Base-by-base conservation (phyloP, 2,329 filamentous ascomycete species). In the Trematosphaeria pertusa region DNA sequence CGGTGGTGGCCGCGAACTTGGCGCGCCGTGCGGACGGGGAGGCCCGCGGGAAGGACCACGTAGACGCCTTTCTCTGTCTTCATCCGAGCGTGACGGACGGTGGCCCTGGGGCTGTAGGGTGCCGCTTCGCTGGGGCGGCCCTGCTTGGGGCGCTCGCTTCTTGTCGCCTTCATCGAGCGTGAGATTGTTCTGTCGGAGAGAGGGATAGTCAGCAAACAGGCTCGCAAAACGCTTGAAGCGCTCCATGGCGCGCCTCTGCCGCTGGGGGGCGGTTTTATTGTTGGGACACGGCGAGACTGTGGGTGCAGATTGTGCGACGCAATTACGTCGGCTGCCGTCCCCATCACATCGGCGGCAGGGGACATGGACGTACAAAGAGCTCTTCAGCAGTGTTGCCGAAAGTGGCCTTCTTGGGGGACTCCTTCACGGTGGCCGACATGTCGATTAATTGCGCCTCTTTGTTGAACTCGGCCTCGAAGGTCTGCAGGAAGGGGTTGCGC, bases 401-500 rank as follows among this genome's bases (percentile, higher is more conserved):
- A 30, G 64, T 76, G 42, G 74, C 67, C 41, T 75, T 69, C 47
- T 74, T 73, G 50, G 79, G 74, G 64, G 75, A 83, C 24, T 63
- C 64, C 43, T 61, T 64, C 61, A 71, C 59, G 22, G 56, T 56
- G 48, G 61, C 64, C n/a, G 62, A 65, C 69, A 72, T 72, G 62
- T 71, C 67, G 46, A 70, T 64, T 26, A 72, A 54, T 35, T 68
- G 55, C 17, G 67, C 66, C 55, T 70, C 60, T 50, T 70, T 72
- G 65, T 66, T 69, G 47, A 70, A 69, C 42, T 75, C 65, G 40
- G 71, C 63, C 55, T 73, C 73, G 54, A 77, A 75, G 48, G 79
- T 77, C 60, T 88, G 87, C 54, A 91, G 80, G 67, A 92, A 92
- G 26, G 88, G 88, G 61, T 92, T 92, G 70, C 84, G 83, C 60